Evolutionary conservation across 768 basidiomycete species (phyloP).

Genomic region (Leccinellum luteum): DNA sequence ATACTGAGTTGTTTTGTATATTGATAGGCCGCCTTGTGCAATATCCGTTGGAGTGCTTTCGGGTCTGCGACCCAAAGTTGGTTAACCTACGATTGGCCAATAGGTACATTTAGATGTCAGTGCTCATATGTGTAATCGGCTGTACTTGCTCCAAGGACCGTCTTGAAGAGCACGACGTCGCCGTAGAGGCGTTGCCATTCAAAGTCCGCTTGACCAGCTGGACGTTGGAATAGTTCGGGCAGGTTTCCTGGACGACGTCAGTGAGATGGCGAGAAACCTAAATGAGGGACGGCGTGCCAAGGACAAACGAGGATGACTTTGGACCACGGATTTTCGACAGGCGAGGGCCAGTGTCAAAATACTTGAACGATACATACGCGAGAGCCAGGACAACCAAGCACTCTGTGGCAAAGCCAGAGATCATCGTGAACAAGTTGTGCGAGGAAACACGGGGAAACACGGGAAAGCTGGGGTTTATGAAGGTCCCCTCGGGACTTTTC

Average conservation of each 20-base stretch:
- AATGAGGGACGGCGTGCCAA: conserved; percentile 4
- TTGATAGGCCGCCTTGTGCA: conserved; percentile 41
- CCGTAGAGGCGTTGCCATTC: conserved; percentile 32
- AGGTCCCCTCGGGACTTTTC: background rate
- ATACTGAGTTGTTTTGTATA: conserved; percentile 39
- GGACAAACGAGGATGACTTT: conserved; percentile 22
- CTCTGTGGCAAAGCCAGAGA: background rate
- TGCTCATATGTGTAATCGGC: background rate
- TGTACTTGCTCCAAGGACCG: conserved; percentile 23
- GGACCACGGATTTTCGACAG: conserved; percentile 21
- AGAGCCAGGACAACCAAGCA: conserved; percentile 10
- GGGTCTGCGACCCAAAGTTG: conserved; percentile 47
- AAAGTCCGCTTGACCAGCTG: conserved; percentile 27
- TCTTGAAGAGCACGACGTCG: conserved; percentile 28
- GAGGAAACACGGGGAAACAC: background rate
- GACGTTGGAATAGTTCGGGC: conserved; percentile 27
- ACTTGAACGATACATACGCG: background rate
- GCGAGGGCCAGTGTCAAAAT: background rate
- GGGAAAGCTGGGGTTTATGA: conserved; percentile 9
- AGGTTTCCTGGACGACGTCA: conserved; percentile 26
- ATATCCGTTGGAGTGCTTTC: conserved; percentile 41
- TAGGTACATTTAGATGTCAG: conserved; percentile 4
- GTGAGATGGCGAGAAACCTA: background rate
- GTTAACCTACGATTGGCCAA: conserved; percentile 34
- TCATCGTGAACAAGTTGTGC: conserved; percentile 10